Percentiles rank a stretch among this genome's conserved stretches.
Evolutionary conservation across 495 filamentous ascomycete genomes (phyloP).

Genomic region (Lophium mytilinum): DNA sequence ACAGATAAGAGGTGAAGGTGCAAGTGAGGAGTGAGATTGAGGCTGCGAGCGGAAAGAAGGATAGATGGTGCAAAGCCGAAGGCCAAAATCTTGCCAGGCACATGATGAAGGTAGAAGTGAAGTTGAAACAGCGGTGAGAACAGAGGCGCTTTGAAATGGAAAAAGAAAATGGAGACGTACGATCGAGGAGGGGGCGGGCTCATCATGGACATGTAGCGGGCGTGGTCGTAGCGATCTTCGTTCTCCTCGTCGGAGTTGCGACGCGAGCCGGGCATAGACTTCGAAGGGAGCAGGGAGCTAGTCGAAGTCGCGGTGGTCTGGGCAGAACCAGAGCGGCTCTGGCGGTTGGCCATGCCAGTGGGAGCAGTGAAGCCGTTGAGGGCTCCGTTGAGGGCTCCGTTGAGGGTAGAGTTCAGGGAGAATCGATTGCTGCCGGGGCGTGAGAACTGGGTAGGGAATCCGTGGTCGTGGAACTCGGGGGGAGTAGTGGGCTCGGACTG

Average conservation of each 20-base stretch:
- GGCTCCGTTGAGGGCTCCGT: slow-evolving; percentile 52
- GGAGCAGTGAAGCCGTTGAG: background rate
- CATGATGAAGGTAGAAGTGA: too few relatives aligned
- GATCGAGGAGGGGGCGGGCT: slow-evolving; percentile 35
- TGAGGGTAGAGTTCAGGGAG: slow-evolving; percentile 73
- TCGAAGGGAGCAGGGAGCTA: slow-evolving; percentile 55
- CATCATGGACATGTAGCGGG: slow-evolving; percentile 39
- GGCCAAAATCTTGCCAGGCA: too few relatives aligned
- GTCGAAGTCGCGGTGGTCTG: slow-evolving; percentile 53
- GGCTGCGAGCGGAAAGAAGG: too few relatives aligned
- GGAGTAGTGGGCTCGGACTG: slow-evolving; percentile 93
- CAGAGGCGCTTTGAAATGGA: too few relatives aligned
- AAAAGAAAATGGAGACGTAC: too few relatives aligned
- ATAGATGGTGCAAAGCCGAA: background rate
- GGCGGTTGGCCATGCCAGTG: slow-evolving; percentile 47
- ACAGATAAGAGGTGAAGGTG: too few relatives aligned
- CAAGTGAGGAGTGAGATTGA: too few relatives aligned
- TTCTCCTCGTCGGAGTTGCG: slow-evolving; percentile 71
- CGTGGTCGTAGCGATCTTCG: slow-evolving; percentile 40
- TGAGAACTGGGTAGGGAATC: slow-evolving; percentile 63
- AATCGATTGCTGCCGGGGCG: slow-evolving; percentile 61
- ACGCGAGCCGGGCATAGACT: slow-evolving; percentile 78
- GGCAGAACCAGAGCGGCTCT: slow-evolving; percentile 63
- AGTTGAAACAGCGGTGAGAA: too few relatives aligned
- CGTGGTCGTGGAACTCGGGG: slow-evolving; percentile 79